Conservation (phyloP, 2,329 filamentous ascomycete species). For the Dothistroma pini region DNA sequence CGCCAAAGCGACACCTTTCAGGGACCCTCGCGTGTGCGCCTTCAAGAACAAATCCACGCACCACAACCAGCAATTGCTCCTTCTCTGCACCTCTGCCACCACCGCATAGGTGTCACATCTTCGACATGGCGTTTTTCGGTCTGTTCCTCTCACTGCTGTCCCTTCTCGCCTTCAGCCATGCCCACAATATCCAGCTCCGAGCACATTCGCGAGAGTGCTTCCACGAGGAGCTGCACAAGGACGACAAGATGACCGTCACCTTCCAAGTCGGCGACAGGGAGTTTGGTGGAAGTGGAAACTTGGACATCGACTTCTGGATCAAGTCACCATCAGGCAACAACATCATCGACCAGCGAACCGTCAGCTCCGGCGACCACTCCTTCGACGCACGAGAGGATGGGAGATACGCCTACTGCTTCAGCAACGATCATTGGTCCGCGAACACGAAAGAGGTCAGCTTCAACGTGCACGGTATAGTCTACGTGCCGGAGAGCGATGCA, state of each 20-base stretch:
- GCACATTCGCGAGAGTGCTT: slow-evolving; percentile 97
- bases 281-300: slow-evolving; percentile 88
- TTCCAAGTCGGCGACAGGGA: slow-evolving; percentile 98
- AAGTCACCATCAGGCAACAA: slow-evolving; percentile 72
- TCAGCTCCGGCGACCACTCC: slow-evolving; percentile 88
- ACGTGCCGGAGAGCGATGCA: slow-evolving; percentile 83
- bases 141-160: slow-evolving; percentile 48
- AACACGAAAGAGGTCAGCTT: slow-evolving; percentile 98
- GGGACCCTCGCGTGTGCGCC: neutral
- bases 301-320: slow-evolving; percentile 98
- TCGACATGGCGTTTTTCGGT: slow-evolving; percentile 34
- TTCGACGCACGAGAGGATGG: slow-evolving; percentile 84
- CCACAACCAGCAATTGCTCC: slow-evolving; percentile 5
- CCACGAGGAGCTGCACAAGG: slow-evolving; percentile 85
- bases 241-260: slow-evolving; percentile 97
- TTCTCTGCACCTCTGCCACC: slow-evolving; percentile 10
- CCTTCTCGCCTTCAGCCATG: slow-evolving; percentile 62
- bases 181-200: slow-evolving; percentile 94
- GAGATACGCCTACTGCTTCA: slow-evolving; percentile 95
- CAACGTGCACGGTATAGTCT: slow-evolving; percentile 98
- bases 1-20: neutral
- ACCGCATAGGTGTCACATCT: neutral
- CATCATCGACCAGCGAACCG: slow-evolving; percentile 73
- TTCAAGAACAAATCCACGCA: neutral
- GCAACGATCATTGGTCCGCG: slow-evolving; percentile 96